Base-by-base conservation (phyloP, 106 monocot genomes). In the Dendrobium officinale region DNA sequence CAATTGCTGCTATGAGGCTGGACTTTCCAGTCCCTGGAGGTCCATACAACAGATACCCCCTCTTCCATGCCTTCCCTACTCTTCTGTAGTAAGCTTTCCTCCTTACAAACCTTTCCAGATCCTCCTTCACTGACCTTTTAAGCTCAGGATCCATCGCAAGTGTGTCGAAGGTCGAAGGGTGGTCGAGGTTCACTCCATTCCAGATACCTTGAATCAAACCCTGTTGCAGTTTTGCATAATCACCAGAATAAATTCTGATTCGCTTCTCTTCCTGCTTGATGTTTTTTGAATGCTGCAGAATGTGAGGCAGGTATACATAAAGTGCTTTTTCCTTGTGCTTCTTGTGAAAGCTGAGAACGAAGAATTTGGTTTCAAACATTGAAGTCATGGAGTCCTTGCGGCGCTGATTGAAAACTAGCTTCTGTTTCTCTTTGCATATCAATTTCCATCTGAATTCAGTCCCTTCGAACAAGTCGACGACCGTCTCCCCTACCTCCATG, bases 21-120 rank as follows among this genome's bases (percentile, higher is more conserved):
- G 86, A 83, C 59, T 86, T 86, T n/a, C 86, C 86, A 2, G 86
- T 86, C 33, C 83, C 83, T 0, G 82, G 86, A 19, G 86, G 86
- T 0, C 86, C 86, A 68, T 79, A 86, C 15, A 86, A 33, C 42
- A 86, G 59, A 64, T 86, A 86, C 0, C 83, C 86, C 1, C 83
- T 27, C 86, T 86, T 86, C 86, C 86, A 86, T 1, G 83, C 83
- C 40, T 80, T 86, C 10, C 86, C 83, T 0, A 77, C 45, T 59
- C 45, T 82, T 67, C 45, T 79, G 41, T 85, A 80, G 51, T 85
- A 77, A 33, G 77, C 77, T 16, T 79, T 77, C 48, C 81, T 79
- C 18, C 19, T 42, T 6, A 75, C 73, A 43, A 86, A 86, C 72
- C 77, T 83, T 67, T 27, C 45, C 55, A 86, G 42, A 64, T 86